Conservation (phyloP, 2,329 filamentous ascomycete species). For the Nannizziopsis barbatae region DNA sequence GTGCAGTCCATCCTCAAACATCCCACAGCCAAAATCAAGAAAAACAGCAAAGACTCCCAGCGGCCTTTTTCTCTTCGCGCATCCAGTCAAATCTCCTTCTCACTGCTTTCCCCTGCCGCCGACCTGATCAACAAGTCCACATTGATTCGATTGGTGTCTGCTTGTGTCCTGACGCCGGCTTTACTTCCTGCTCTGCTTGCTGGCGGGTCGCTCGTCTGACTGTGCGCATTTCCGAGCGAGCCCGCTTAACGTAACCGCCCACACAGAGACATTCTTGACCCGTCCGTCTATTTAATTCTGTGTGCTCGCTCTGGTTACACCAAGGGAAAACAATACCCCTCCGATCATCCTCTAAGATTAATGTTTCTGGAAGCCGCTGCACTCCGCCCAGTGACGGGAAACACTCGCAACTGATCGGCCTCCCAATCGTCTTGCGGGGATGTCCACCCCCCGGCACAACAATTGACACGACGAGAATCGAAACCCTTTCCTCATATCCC, state of each 20-base stretch:
- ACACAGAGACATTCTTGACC: neutral
- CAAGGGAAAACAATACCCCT: constrained; percentile 4
- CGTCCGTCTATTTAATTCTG: neutral
- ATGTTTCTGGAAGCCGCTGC: neutral
- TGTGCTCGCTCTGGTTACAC: constrained; percentile 4
- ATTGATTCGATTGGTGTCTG: neutral
- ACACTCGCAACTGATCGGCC: neutral
- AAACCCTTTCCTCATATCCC: neutral
- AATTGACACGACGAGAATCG: neutral
- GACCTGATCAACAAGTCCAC: neutral
- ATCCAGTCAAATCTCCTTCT: constrained; percentile 1
- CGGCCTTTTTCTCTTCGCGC: neutral
- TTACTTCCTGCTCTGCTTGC: neutral
- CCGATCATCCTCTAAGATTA: neutral
- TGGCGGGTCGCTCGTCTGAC: too few species aligned
- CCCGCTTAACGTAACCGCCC: neutral
- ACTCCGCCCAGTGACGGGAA: neutral
- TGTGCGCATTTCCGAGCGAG: too few species aligned
- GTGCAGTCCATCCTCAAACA: constrained; percentile 8
- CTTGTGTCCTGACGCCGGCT: neutral
- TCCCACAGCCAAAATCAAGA: constrained; percentile 6
- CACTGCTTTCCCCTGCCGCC: constrained; percentile 6
- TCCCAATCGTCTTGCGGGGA: neutral
- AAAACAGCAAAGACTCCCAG: constrained; percentile 6
- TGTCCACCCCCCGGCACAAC: neutral